phyloP scores from a whole-genome alignment of 2,329 filamentous ascomycete genomes.

The Dactylellina drechsleri region DNA sequence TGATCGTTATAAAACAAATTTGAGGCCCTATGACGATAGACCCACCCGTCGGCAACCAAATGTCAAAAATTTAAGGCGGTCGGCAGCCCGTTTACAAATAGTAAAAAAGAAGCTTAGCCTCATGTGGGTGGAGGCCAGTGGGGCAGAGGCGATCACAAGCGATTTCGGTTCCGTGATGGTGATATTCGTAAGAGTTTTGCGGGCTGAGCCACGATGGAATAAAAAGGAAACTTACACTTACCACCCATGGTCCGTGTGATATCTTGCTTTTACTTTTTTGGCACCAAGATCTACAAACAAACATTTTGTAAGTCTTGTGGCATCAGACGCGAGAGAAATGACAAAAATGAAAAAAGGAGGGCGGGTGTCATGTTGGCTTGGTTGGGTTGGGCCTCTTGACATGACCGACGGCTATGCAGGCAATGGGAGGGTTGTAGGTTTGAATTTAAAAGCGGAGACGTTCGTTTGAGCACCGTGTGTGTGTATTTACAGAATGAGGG shows the following conservation, averaged over 20 bases:
- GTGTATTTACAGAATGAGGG: neutral
- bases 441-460: neutral
- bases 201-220: constrained; percentile 17
- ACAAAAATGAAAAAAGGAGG: constrained; percentile 13
- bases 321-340: constrained; percentile 13
- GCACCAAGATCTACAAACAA: constrained; percentile 31
- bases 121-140: neutral
- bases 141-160: constrained; percentile 34
- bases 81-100: too few species aligned
- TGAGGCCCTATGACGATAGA: neutral
- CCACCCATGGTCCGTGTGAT: neutral
- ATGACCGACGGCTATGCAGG: neutral
- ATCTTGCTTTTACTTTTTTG: neutral
- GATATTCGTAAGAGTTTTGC: constrained; percentile 11
- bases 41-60: neutral
- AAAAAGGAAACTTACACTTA: neutral
- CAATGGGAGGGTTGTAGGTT: neutral
- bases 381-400: neutral
- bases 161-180: constrained; percentile 38
- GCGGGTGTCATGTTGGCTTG: neutral
- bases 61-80: neutral
- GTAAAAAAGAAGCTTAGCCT: neutral
- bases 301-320: constrained; percentile 8
- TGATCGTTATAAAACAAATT: neutral
- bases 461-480: neutral